Evolutionary conservation across 2,329 filamentous ascomycete genomes (phyloP).

Genomic region (Purpureocillium takamizusanense): DNA sequence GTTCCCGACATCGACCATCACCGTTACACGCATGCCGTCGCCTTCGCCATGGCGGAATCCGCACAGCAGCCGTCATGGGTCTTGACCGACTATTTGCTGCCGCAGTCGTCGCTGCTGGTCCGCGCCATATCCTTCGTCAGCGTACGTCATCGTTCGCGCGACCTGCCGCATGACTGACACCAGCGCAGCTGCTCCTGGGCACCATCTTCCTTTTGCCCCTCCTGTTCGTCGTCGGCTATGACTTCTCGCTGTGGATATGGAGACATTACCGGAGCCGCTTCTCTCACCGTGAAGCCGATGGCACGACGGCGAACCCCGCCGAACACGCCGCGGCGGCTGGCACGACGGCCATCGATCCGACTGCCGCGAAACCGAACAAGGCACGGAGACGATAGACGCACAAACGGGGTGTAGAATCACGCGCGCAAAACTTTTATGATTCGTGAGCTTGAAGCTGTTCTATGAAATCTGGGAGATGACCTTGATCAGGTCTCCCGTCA

Average conservation of each 20-base stretch:
- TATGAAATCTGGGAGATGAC: constrained; percentile 62
- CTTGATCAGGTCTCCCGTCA: constrained; percentile 88
- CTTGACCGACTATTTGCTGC: constrained; percentile 14
- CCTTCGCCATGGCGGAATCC: constrained; percentile 16
- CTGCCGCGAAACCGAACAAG: not conserved
- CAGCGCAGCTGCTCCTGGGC: constrained; percentile 31
- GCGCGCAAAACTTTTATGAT: constrained; percentile 8
- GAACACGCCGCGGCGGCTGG: not conserved
- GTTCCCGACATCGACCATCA: too few relatives aligned
- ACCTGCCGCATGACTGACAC: constrained; percentile 2
- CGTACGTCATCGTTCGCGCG: constrained; percentile 17
- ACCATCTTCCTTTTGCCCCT: constrained; percentile 38
- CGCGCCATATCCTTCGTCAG: constrained; percentile 27
- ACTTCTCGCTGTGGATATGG: constrained; percentile 45
- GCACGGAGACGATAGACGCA: not conserved
- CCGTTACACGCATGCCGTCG: not conserved
- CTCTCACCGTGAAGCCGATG: constrained; percentile 1
- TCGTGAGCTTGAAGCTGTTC: constrained; percentile 9
- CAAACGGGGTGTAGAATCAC: too few relatives aligned
- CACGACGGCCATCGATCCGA: not conserved
- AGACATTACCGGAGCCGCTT: constrained; percentile 24
- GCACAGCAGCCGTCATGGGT: constrained; percentile 14
- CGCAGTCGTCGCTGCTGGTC: constrained; percentile 22
- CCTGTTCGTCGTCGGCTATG: constrained; percentile 37
- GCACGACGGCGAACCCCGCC: not conserved